Evolutionary conservation across 768 basidiomycete species (phyloP), one percentile per base, ranked within the genome.

Genomic region (Lentinula edodes): DNA sequence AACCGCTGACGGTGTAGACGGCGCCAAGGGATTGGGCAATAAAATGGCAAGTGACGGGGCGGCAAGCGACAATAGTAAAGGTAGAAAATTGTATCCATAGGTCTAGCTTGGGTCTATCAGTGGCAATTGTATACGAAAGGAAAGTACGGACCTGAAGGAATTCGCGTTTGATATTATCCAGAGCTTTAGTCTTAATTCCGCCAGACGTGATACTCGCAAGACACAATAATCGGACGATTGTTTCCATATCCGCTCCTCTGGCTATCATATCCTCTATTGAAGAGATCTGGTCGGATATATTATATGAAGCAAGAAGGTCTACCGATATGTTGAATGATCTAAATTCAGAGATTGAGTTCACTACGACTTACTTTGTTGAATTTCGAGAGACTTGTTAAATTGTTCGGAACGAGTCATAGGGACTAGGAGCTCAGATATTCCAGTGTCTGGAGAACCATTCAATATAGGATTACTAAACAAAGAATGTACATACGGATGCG

Each of bases 231-330:
- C 97, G 81, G 9, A 95, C 70, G 5, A 96, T 84, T 8, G 80
- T 81, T 64, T 86, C 84, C 80, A 95, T 82, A 45, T 95, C 91
- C 1, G 88, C 87, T 57, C 92, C 92, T 67, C 92, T 90, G 16
- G 91, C 85, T 63, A 98, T 87, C 66, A 99, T 76, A 60, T 95
- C 93, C 70, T 98, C 96, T 60, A 99, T 92, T 0, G 88, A 86
- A n/a, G 76, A 75, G 46, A 97, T 80, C 71, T 98, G 97, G 4
- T 80, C 79, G 12, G 85, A 76, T 32, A 90, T 78, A 67, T 98
- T 91, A 69, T 95, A 94, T 6, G 94, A 95, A 6, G 95, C 93
- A 35, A 98, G 83, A n/a, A 99, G 80, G 72, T 98, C 95, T 98
- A 69, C 53, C 10, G 48, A 45, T 9, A 8, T 48, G 18, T 9